A percentile compares a stretch with the other conserved stretches of the same genome.
Conservation (phyloP, 2,329 filamentous ascomycete species). For the Neodidymelliopsis sp. region DNA sequence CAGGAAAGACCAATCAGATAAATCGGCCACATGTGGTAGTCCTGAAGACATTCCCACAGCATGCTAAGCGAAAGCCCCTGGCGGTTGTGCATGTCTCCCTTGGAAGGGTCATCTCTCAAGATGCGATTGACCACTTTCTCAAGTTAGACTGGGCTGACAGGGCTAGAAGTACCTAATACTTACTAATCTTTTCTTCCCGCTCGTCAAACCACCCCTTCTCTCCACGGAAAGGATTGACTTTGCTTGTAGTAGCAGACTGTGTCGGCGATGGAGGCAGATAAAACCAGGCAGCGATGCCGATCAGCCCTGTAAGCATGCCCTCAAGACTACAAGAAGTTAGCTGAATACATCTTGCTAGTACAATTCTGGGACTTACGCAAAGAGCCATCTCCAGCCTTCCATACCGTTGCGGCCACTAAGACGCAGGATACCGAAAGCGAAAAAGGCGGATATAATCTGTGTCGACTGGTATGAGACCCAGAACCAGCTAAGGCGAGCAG, state of each 20-base stretch:
- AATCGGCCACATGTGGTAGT: constrained; percentile 63
- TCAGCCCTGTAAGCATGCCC: constrained; percentile 46
- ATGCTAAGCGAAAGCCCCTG: constrained; percentile 59
- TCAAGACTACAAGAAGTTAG: too few relatives aligned
- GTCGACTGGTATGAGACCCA: constrained; percentile 71
- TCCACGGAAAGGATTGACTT: constrained; percentile 58
- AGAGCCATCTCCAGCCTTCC: constrained; percentile 65
- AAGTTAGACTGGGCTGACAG: too few relatives aligned
- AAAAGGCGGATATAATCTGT: constrained; percentile 63
- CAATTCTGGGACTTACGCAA: too few relatives aligned
- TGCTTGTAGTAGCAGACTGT: constrained; percentile 62
- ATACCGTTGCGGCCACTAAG: constrained; percentile 58
- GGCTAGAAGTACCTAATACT: too few relatives aligned
- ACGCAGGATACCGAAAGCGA: constrained; percentile 63
- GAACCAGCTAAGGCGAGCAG: constrained; percentile 71
- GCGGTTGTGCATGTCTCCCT: constrained; percentile 69
- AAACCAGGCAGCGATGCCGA: constrained; percentile 47
- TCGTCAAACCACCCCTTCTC: constrained; percentile 72
- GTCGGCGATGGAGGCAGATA: constrained; percentile 63
- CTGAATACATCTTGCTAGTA: too few relatives aligned
- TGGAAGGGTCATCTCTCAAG: constrained; percentile 62
- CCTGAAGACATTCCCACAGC: constrained; percentile 59
- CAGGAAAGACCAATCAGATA: constrained; percentile 47
- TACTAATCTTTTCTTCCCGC: constrained; percentile 72
- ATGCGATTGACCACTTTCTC: constrained; percentile 73